These are phyloP conservation scores for Mycena chlorophos DNA, from an alignment of 768 basidiomycete species.

Conservation along the genomic window DNA sequence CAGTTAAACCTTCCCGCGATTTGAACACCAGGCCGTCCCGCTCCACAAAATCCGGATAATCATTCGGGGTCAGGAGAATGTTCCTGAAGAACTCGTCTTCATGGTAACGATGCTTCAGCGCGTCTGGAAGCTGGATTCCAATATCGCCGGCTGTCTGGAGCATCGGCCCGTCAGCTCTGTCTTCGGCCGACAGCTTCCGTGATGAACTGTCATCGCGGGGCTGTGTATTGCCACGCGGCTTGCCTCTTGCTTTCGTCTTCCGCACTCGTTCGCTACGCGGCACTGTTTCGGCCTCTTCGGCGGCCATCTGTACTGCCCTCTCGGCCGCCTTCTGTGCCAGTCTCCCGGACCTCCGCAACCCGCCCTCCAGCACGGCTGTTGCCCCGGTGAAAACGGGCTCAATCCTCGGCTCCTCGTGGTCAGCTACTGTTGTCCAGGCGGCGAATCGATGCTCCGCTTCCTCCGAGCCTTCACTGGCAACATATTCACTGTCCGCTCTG, in stretches of 20 bases:
- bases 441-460: neutral
- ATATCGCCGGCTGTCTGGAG: neutral
- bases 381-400: constrained; percentile 12
- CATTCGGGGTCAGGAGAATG: constrained; percentile 23
- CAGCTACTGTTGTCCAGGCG: neutral
- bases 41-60: constrained; percentile 28
- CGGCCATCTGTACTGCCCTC: constrained; percentile 2
- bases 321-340: neutral
- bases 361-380: constrained; percentile 17
- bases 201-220: no score
- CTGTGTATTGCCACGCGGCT: no score
- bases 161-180: no score
- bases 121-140: constrained; percentile 1
- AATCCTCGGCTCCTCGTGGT: constrained; percentile 7
- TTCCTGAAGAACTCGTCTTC: constrained; percentile 32
- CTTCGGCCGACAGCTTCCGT: no score
- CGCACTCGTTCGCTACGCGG: neutral
- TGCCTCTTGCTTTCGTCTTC: neutral
- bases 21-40: constrained; percentile 26
- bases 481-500: constrained; percentile 13
- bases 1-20: neutral
- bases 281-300: neutral
- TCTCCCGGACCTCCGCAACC: neutral
- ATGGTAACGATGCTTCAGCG: constrained; percentile 17
- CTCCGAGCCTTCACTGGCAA: neutral